Percentiles rank a stretch among this genome's conserved stretches.
Conservation (phyloP, 176 grass and related monocot genomes). For the Ananas comosus region DNA sequence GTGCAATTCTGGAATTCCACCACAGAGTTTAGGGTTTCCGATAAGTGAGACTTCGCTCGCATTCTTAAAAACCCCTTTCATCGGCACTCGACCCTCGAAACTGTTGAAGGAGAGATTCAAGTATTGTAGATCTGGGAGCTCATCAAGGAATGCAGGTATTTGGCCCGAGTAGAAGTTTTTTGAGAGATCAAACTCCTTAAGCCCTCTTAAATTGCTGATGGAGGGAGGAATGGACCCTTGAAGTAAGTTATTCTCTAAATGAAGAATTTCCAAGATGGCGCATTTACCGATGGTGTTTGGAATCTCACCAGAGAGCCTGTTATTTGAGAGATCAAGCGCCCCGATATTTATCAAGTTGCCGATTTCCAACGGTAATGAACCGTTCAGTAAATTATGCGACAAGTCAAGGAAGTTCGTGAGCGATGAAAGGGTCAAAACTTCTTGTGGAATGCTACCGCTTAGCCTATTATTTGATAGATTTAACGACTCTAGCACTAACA, state of each 20-base stretch:
- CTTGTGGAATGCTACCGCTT: conserved; percentile 19
- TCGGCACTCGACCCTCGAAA: not conserved
- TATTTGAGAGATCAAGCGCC: conserved; percentile 18
- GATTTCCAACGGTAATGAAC: conserved; percentile 11
- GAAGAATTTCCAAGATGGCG: conserved; percentile 4
- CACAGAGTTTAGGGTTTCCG: too few relatives aligned
- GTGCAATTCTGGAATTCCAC: too few relatives aligned
- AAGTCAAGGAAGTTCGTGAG: conserved; percentile 15
- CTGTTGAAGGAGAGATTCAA: conserved; percentile 17
- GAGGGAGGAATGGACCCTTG: conserved; percentile 20
- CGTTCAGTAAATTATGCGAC: conserved; percentile 25
- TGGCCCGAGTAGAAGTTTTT: conserved; percentile 18
- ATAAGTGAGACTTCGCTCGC: too few relatives aligned
- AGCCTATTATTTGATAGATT: too few relatives aligned
- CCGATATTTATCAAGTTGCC: conserved; percentile 20
- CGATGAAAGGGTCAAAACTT: conserved; percentile 21
- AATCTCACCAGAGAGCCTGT: conserved; percentile 23
- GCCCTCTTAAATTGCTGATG: conserved; percentile 23
- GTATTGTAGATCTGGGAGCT: not conserved
- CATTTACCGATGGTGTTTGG: conserved; percentile 13
- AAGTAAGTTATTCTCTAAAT: conserved; percentile 31
- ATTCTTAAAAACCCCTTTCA: not conserved
- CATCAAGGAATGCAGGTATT: conserved; percentile 13
- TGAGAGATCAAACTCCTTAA: conserved; percentile 16
- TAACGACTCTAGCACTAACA: too few relatives aligned